Evolutionary conservation across 1,139 yeast species (phyloP).

Genomic region (Pichia sp.): DNA sequence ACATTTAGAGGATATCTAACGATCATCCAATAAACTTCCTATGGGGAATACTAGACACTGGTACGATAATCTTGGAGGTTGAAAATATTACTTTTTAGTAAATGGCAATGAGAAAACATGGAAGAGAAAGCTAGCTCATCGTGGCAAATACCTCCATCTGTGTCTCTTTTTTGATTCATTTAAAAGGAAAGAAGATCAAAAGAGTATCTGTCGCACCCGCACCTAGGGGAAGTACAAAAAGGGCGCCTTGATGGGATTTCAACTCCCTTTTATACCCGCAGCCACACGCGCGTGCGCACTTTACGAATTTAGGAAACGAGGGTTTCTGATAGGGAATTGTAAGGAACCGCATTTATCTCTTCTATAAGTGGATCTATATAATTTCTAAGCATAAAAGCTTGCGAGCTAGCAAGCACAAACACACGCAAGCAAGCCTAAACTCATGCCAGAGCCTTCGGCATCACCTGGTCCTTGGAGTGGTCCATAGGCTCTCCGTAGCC

Average conservation of each 20-base stretch:
- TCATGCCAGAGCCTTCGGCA: slow-evolving; percentile 11
- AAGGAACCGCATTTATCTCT: too few species aligned
- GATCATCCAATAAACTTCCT: slow-evolving; percentile 58
- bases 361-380: too few species aligned
- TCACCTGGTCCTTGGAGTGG: slow-evolving; percentile 13
- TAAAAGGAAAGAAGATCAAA: slow-evolving; percentile 30
- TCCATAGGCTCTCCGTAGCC: slow-evolving; percentile 14
- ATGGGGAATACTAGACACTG: slow-evolving; percentile 37
- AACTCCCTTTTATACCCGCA: slow-evolving; percentile 5
- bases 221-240: not conserved
- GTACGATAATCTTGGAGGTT: slow-evolving; percentile 46
- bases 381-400: too few species aligned
- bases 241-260: not conserved
- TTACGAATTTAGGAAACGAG: not conserved
- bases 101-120: slow-evolving; percentile 73
- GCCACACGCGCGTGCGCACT: not conserved
- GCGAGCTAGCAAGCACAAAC: too few species aligned
- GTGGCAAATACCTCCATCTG: slow-evolving; percentile 62
- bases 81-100: slow-evolving; percentile 27
- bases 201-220: not conserved
- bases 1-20: slow-evolving; percentile 53
- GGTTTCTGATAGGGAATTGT: too few species aligned
- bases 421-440: too few species aligned
- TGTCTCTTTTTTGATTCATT: slow-evolving; percentile 53
- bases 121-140: slow-evolving; percentile 58